A percentile compares a stretch with the other conserved stretches of the same genome.
Conservation (phyloP, 1,284 basidiomycete genomes). For the Fomitiporia mediterranea region DNA sequence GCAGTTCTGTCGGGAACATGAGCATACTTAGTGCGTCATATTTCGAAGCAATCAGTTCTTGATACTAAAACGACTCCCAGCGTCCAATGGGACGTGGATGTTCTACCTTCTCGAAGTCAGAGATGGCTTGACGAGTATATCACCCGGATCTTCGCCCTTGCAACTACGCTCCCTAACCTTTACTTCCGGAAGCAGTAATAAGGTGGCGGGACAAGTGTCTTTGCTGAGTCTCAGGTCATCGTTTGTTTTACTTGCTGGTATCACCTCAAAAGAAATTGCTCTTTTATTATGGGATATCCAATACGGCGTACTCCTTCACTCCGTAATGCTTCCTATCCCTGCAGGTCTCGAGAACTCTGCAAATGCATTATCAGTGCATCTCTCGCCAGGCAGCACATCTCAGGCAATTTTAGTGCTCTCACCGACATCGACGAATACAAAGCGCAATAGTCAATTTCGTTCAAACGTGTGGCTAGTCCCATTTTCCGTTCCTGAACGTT, state of each 20-base stretch:
- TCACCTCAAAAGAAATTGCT: slow-evolving; percentile 43
- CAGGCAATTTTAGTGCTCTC: slow-evolving; percentile 56
- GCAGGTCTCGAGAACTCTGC: slow-evolving; percentile 40
- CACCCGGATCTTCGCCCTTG: slow-evolving; percentile 23
- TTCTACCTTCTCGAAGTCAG: slow-evolving; percentile 1
- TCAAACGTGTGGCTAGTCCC: slow-evolving; percentile 59
- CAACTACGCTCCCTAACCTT: slow-evolving; percentile 24
- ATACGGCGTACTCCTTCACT: slow-evolving; percentile 60
- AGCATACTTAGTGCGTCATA: slow-evolving; percentile 43
- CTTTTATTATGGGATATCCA: slow-evolving; percentile 68
- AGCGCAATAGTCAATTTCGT: slow-evolving; percentile 30
- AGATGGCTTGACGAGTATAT: background rate
- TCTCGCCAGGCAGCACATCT: slow-evolving; percentile 33
- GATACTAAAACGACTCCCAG: background rate
- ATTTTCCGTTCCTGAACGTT: slow-evolving; percentile 41
- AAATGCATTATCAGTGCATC: slow-evolving; percentile 30
- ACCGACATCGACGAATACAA: slow-evolving; percentile 24
- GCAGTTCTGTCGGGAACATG: slow-evolving; percentile 44
- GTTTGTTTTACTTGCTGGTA: slow-evolving; percentile 54
- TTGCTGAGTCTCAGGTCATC: slow-evolving; percentile 56
- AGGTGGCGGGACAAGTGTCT: slow-evolving; percentile 30
- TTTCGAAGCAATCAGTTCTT: too few species aligned
- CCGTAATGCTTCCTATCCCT: slow-evolving; percentile 49
- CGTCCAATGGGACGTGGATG: slow-evolving; percentile 11
- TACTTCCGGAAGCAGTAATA: slow-evolving; percentile 24